Percentiles rank a stretch among this genome's conserved stretches.
Conservation (phyloP, 2,329 filamentous ascomycete genomes). For the Cladobotryum mycophilum region DNA sequence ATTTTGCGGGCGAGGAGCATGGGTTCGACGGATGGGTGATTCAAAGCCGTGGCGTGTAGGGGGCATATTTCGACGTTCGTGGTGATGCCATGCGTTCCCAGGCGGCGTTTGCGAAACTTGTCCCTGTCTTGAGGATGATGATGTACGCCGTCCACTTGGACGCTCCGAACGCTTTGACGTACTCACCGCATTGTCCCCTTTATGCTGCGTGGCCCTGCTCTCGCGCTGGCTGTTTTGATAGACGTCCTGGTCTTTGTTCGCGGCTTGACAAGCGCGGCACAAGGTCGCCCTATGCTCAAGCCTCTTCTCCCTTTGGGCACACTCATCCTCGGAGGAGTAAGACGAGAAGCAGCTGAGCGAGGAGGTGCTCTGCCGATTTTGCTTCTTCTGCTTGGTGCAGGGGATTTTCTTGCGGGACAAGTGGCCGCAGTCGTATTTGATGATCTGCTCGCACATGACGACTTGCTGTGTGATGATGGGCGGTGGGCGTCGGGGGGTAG, state of each 20-base stretch:
- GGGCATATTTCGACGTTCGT: too few relatives aligned
- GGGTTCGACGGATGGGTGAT: too few relatives aligned
- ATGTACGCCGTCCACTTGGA: too few relatives aligned
- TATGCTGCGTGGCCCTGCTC: background rate
- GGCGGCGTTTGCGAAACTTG: too few relatives aligned
- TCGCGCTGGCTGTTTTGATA: background rate
- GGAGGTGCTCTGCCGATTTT: background rate
- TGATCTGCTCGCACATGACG: conserved; percentile 19
- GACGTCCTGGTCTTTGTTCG: background rate
- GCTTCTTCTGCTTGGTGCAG: background rate
- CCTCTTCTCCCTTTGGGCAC: background rate
- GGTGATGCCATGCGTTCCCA: too few relatives aligned
- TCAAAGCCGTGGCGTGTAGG: too few relatives aligned
- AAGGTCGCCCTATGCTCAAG: conserved; percentile 1
- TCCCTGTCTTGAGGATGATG: too few relatives aligned
- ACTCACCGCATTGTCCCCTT: conserved; percentile 1
- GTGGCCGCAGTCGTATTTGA: conserved; percentile 18
- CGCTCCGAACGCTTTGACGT: background rate
- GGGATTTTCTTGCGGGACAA: conserved; percentile 8
- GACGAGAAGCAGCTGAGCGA: background rate
- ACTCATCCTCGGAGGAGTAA: background rate
- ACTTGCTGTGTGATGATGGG: background rate
- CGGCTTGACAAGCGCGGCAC: conserved; percentile 1
- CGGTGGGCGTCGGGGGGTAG: background rate
- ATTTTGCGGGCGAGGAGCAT: too few relatives aligned